phyloP scores from a whole-genome alignment of 2,329 filamentous ascomycete species.

The Ascochyta fabae region DNA sequence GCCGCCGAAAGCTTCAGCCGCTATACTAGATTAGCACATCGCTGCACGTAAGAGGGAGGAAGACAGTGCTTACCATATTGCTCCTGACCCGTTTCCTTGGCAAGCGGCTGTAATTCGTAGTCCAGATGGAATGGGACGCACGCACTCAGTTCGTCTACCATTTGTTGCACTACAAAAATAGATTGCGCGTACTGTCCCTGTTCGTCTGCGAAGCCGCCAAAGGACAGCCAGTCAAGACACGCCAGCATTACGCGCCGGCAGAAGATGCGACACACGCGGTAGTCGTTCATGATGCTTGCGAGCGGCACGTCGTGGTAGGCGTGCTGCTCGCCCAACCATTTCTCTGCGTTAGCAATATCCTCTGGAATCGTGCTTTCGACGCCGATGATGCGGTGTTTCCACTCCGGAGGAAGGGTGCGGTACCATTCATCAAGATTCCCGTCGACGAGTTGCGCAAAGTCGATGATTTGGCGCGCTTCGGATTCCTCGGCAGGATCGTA shows the following conservation, averaged over 20 bases:
- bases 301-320: slow-evolving; percentile 49
- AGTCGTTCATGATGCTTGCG: slow-evolving; percentile 51
- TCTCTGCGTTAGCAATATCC: slow-evolving; percentile 36
- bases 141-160: slow-evolving; percentile 50
- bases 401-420: slow-evolving; percentile 42
- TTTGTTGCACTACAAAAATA: slow-evolving; percentile 43
- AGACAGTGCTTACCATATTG: slow-evolving; percentile 36
- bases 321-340: slow-evolving; percentile 50
- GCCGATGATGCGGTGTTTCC: slow-evolving; percentile 44
- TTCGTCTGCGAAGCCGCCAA: slow-evolving; percentile 17
- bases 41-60: not conserved
- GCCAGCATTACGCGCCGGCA: slow-evolving; percentile 49
- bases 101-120: slow-evolving; percentile 46
- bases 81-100: slow-evolving; percentile 44
- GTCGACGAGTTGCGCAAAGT: slow-evolving; percentile 47
- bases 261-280: slow-evolving; percentile 51
- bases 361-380: slow-evolving; percentile 37
- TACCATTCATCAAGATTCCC: slow-evolving; percentile 48
- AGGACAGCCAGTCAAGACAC: slow-evolving; percentile 40
- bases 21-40: slow-evolving; percentile 29
- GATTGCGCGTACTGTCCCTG: slow-evolving; percentile 26
- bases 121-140: slow-evolving; percentile 50
- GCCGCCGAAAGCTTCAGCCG: slow-evolving; percentile 48
- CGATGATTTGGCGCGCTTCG: slow-evolving; percentile 44
- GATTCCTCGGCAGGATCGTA: slow-evolving; percentile 27